Evolutionary conservation across 371 early-diverging fungal genomes (phyloP).

Genomic region (Mortierella sp.): DNA sequence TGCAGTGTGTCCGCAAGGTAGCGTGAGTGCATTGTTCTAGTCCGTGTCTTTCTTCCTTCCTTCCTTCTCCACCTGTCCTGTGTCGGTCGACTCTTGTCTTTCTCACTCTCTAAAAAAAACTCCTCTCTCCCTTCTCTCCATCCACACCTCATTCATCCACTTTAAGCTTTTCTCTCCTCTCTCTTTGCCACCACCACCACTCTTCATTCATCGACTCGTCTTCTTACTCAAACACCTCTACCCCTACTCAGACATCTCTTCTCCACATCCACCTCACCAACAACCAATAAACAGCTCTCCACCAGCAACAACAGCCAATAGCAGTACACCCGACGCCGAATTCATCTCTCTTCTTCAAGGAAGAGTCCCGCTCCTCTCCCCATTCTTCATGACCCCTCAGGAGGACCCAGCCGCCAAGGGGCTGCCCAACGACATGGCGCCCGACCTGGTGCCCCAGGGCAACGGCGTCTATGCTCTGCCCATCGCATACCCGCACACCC

Average conservation of each 20-base stretch:
- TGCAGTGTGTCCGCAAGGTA: not conserved
- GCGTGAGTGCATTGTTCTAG: no score
- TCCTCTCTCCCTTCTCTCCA: conserved; percentile 1
- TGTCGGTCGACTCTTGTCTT: not conserved
- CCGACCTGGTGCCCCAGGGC: conserved; percentile 8
- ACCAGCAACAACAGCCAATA: not conserved
- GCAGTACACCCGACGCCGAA: not conserved
- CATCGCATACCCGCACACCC: not conserved
- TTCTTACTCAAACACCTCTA: no score
- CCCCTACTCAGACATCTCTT: not conserved
- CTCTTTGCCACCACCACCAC: not conserved
- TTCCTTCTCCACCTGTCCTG: not conserved
- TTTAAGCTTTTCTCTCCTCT: not conserved
- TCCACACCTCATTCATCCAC: not conserved
- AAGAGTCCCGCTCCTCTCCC: not conserved
- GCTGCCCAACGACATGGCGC: not conserved
- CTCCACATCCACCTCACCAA: not conserved
- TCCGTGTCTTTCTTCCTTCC: not conserved
- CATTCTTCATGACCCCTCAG: conserved; percentile 15
- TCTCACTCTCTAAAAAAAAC: not conserved
- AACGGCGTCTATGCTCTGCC: not conserved
- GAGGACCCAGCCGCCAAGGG: not conserved
- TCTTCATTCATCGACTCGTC: not conserved
- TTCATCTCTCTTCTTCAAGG: no score
- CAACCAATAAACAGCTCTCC: not conserved